A percentile compares a stretch with the other conserved stretches of the same genome.
Conservation (phyloP, 2,329 filamentous ascomycete species). For the Bipolaris sorokiniana region DNA sequence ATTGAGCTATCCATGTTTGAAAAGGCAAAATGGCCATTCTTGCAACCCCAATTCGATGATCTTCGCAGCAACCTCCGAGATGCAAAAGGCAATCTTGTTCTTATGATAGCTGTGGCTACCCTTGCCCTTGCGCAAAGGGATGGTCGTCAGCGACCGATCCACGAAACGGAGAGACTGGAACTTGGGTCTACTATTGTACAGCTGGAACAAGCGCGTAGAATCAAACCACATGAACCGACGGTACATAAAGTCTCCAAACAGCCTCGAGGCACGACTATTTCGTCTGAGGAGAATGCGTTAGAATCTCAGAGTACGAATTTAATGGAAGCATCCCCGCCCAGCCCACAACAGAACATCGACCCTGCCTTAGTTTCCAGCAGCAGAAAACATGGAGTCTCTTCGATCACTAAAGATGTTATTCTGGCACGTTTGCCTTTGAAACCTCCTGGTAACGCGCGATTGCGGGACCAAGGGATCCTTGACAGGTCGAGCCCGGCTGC, state of each 20-base stretch:
- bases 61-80: slow-evolving; percentile 11
- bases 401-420: neutral
- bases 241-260: neutral
- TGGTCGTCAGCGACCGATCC: neutral
- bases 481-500: neutral
- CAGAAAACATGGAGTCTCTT: neutral
- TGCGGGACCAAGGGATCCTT: neutral
- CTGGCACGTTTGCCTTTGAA: neutral
- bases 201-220: neutral
- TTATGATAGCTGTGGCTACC: slow-evolving; percentile 15
- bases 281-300: neutral
- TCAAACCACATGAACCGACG: neutral
- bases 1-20: slow-evolving; percentile 5
- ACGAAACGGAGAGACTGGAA: neutral
- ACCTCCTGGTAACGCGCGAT: neutral
- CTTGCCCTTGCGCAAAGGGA: neutral
- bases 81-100: slow-evolving; percentile 10
- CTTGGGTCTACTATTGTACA: neutral
- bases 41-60: slow-evolving; percentile 15
- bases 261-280: neutral
- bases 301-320: neutral
- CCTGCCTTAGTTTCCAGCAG: neutral
- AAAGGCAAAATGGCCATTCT: slow-evolving; percentile 19
- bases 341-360: neutral
- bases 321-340: neutral